Evolutionary conservation across 306 rosid genomes (phyloP).

Genomic region (Trifolium pratense): DNA sequence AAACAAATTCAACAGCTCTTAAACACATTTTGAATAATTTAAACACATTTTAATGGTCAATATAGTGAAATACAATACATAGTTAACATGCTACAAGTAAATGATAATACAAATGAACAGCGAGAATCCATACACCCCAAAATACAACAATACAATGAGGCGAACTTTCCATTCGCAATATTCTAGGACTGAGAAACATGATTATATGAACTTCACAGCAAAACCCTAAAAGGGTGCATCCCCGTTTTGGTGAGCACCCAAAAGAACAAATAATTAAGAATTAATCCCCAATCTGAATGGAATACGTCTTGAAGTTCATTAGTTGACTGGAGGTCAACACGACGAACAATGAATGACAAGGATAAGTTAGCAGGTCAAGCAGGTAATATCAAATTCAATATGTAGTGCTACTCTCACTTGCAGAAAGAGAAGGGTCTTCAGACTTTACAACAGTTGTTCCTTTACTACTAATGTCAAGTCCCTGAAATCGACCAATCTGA

Average conservation of each 20-base stretch:
- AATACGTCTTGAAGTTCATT: slow-evolving; percentile 50
- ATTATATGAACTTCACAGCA: slow-evolving; percentile 42
- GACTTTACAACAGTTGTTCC: slow-evolving; percentile 69
- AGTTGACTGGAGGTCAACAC: slow-evolving; percentile 57
- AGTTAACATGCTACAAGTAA: slow-evolving; percentile 52
- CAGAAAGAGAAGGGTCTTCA: slow-evolving; percentile 77
- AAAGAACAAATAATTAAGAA: slow-evolving; percentile 60
- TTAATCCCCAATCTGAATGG: slow-evolving; percentile 48
- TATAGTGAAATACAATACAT: slow-evolving; percentile 47
- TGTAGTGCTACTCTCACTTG: slow-evolving; percentile 84
- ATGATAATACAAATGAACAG: slow-evolving; percentile 49
- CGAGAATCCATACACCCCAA: slow-evolving; percentile 42
- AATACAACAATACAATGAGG: slow-evolving; percentile 48
- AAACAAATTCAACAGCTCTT: no score
- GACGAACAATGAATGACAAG: slow-evolving; percentile 56
- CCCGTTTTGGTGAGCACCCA: slow-evolving; percentile 56
- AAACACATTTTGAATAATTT: no score
- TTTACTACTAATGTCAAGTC: slow-evolving; percentile 76
- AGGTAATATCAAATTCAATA: slow-evolving; percentile 59
- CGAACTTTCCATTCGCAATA: slow-evolving; percentile 54
- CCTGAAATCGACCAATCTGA: slow-evolving; percentile 75
- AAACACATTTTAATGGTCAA: not conserved
- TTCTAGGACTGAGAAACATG: slow-evolving; percentile 36
- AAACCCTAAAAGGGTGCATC: slow-evolving; percentile 48
- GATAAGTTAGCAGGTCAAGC: slow-evolving; percentile 72